These are phyloP conservation scores for Kuraishia piskuri DNA, from an alignment of 805 yeast species.

Conservation along the genomic window DNA sequence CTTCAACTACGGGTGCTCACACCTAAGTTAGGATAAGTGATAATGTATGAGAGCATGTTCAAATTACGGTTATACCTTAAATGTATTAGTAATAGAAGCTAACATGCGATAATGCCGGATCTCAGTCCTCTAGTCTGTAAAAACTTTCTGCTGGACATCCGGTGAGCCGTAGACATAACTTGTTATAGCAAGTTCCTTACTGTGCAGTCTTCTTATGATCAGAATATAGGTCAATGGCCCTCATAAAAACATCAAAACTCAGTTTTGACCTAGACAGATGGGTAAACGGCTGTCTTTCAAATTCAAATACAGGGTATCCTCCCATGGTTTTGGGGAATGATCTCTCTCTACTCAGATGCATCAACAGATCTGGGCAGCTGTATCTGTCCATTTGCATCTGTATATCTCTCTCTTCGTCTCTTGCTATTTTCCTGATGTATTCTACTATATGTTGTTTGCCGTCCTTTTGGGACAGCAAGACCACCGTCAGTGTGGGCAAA, in stretches of 20 bases:
- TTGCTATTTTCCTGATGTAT: constrained; percentile 3
- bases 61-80: too few relatives aligned
- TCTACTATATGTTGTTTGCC: constrained; percentile 1
- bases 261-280: neutral
- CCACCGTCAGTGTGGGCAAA: constrained; percentile 8
- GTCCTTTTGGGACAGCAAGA: constrained; percentile 9
- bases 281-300: constrained; percentile 8
- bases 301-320: constrained; percentile 13
- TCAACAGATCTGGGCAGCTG: constrained; percentile 13
- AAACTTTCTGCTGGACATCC: too few relatives aligned
- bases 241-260: neutral
- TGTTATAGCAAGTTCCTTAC: too few relatives aligned
- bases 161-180: too few relatives aligned
- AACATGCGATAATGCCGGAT: too few relatives aligned
- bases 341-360: constrained; percentile 10
- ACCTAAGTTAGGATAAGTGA: too few relatives aligned
- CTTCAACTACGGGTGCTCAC: too few relatives aligned
- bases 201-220: neutral
- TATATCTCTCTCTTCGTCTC: constrained; percentile 5
- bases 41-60: too few relatives aligned
- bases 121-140: too few relatives aligned
- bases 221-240: neutral
- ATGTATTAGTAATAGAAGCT: too few relatives aligned
- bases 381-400: constrained; percentile 8
- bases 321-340: constrained; percentile 8